Evolutionary conservation across 2,329 filamentous ascomycete genomes (phyloP).

Genomic region (Xylaria sp.): DNA sequence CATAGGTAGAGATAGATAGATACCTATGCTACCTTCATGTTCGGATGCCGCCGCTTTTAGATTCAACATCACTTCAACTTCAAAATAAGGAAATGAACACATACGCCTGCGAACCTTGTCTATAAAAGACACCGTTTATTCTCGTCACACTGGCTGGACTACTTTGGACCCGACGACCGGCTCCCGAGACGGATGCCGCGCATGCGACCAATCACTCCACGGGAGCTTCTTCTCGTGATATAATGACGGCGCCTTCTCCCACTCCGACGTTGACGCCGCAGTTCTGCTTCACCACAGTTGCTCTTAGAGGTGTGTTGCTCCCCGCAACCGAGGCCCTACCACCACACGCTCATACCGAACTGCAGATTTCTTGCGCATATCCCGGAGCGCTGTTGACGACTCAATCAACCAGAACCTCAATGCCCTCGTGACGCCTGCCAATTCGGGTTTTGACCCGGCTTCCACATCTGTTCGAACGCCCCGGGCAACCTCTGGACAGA

Average conservation of each 20-base stretch:
- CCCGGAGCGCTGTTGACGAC: conserved; percentile 87
- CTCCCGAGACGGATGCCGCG: conserved; percentile 54
- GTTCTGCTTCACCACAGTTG: conserved; percentile 79
- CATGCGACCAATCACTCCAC: conserved; percentile 40
- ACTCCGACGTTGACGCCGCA: conserved; percentile 73
- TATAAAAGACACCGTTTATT: conserved; percentile 20
- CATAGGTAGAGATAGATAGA: not conserved
- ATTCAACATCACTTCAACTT: not conserved
- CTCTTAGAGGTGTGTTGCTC: conserved; percentile 70
- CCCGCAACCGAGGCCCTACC: conserved; percentile 14
- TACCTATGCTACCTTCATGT: not conserved
- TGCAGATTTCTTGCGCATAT: conserved; percentile 89
- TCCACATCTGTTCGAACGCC: conserved; percentile 75
- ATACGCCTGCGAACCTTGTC: conserved; percentile 8
- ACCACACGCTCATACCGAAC: conserved; percentile 35
- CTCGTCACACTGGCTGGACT: conserved; percentile 60
- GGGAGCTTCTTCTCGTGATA: conserved; percentile 47
- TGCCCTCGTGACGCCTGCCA: conserved; percentile 81
- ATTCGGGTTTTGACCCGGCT: conserved; percentile 78
- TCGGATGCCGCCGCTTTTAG: not conserved
- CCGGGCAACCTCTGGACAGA: conserved; percentile 61
- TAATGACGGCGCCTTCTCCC: conserved; percentile 60
- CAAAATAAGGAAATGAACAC: conserved; percentile 11
- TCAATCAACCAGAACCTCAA: conserved; percentile 94
- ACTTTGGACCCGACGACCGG: conserved; percentile 60